A percentile compares a stretch with the other conserved stretches of the same genome.
Evolutionary conservation across 768 basidiomycete genomes (phyloP).

Genomic region (Lactifluus hygrophoroides): DNA sequence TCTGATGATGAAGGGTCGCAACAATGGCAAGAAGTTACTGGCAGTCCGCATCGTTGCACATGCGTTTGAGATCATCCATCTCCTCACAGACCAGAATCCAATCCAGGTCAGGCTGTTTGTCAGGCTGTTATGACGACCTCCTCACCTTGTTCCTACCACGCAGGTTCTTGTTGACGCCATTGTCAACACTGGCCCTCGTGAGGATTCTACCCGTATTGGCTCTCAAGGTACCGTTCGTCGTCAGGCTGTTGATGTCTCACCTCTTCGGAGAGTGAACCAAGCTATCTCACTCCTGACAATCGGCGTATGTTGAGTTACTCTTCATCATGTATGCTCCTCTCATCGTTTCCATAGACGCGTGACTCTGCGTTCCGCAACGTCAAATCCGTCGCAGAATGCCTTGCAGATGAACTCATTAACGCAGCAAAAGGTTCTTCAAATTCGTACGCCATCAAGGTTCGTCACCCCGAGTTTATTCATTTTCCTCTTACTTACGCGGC

Average conservation of each 20-base stretch:
- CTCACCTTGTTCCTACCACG: not conserved
- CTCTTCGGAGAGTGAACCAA: constrained; percentile 97
- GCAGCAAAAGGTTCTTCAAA: constrained; percentile 99
- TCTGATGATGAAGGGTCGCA: constrained; percentile 99
- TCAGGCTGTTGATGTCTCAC: constrained; percentile 99
- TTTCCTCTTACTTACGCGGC: not conserved
- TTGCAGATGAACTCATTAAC: constrained; percentile 99
- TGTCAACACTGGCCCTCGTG: constrained; percentile 98
- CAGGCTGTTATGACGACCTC: not conserved
- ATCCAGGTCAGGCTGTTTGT: constrained; percentile 64
- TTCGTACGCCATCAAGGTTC: constrained; percentile 98
- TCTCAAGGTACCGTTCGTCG: constrained; percentile 99
- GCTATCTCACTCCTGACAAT: constrained; percentile 90
- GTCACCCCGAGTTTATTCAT: constrained; percentile 16
- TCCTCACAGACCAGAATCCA: constrained; percentile 99
- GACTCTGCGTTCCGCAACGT: constrained; percentile 99
- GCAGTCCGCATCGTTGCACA: constrained; percentile 99
- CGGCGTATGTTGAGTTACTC: constrained; percentile 55
- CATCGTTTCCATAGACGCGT: constrained; percentile 60
- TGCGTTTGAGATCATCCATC: constrained; percentile 99
- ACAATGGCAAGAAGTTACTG: constrained; percentile 99
- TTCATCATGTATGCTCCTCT: not conserved
- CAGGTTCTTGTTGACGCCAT: constrained; percentile 96
- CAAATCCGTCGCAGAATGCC: constrained; percentile 97
- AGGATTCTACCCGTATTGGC: constrained; percentile 99